Evolutionary conservation across 345 rosid genomes (phyloP).

Genomic region (Eucalyptus erythrocorys): DNA sequence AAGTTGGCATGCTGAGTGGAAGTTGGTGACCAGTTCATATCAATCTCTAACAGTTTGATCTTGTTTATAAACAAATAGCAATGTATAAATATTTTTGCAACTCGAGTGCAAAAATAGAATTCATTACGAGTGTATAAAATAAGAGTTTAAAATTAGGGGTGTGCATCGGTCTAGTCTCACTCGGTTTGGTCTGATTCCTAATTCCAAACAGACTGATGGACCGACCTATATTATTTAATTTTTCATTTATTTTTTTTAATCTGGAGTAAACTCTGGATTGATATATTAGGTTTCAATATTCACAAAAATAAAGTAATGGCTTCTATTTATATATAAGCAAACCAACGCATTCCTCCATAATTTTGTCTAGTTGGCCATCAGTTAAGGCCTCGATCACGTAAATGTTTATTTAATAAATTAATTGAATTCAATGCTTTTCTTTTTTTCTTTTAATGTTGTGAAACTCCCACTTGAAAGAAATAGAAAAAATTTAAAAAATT

Average conservation of each 20-base stretch:
- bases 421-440: background rate
- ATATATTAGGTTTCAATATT: background rate
- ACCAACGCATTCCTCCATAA: background rate
- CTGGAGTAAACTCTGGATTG: background rate
- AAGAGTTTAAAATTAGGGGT: background rate
- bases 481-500: too few species aligned
- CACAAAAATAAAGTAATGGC: background rate
- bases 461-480: background rate
- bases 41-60: background rate
- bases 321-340: too few species aligned
- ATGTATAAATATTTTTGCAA: background rate
- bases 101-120: background rate
- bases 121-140: background rate
- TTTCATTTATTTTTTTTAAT: background rate
- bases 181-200: accelerated
- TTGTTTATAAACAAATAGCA: background rate
- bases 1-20: background rate
- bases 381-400: background rate
- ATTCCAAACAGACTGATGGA: accelerated
- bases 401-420: too few species aligned
- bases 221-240: accelerated
- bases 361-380: background rate
- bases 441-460: background rate
- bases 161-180: background rate
- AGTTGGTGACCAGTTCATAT: background rate